Conservation (phyloP, 2,329 filamentous ascomycete species). For the Clarireedia paspali region DNA sequence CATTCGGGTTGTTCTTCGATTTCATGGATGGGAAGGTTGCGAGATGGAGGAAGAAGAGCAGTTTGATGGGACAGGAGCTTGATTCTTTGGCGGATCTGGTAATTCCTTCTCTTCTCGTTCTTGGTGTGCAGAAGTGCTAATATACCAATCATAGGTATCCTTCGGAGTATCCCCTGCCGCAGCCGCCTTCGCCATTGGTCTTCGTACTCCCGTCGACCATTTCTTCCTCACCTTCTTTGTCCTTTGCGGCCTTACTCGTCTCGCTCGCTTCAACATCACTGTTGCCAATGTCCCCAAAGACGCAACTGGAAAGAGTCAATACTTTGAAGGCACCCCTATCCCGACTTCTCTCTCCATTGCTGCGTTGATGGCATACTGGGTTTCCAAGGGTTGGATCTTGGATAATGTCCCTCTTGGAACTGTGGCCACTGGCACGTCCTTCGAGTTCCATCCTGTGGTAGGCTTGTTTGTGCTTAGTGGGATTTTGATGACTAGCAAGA, state of each 20-base stretch:
- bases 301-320: constrained; percentile 79
- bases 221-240: constrained; percentile 78
- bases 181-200: constrained; percentile 79
- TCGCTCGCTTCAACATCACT: constrained; percentile 97
- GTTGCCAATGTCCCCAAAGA: constrained; percentile 87
- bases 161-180: constrained; percentile 88
- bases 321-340: constrained; percentile 96
- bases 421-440: constrained; percentile 53
- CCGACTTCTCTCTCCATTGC: constrained; percentile 81
- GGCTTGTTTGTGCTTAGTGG: constrained; percentile 81
- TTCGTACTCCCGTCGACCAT: constrained; percentile 80
- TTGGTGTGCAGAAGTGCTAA: not conserved
- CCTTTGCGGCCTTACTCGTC: constrained; percentile 83
- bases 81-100: constrained; percentile 94
- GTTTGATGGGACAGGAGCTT: constrained; percentile 94
- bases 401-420: constrained; percentile 72
- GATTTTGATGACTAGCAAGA: constrained; percentile 92
- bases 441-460: constrained; percentile 81
- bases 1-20: constrained; percentile 92
- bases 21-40: constrained; percentile 97
- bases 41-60: constrained; percentile 93
- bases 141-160: constrained; percentile 61
- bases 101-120: constrained; percentile 24
- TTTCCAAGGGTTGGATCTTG: constrained; percentile 71
- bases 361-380: constrained; percentile 82